Conservation (phyloP, 441 rosid genomes). For the Arabidopsis lyrata region DNA sequence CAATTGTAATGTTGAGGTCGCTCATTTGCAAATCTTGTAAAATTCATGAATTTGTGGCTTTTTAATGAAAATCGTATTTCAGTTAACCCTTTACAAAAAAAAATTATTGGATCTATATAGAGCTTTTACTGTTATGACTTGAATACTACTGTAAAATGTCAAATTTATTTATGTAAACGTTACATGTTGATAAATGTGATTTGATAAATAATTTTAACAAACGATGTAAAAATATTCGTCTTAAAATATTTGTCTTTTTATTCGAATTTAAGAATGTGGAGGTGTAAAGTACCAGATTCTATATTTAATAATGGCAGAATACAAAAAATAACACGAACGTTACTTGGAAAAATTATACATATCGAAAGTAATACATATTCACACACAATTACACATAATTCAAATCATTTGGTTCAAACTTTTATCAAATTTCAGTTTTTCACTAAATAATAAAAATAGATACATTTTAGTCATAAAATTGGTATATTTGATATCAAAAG, state of each 20-base stretch:
- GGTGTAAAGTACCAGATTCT: too few relatives aligned
- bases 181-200: not conserved
- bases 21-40: not conserved
- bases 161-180: not conserved
- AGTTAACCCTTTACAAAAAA: not conserved
- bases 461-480: not conserved
- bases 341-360: not conserved
- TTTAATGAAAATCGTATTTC: not conserved
- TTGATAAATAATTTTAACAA: not conserved
- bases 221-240: not conserved
- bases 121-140: not conserved
- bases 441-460: not conserved
- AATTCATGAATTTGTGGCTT: slow-evolving; percentile 9
- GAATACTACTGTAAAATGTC: not conserved
- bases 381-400: not conserved
- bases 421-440: not conserved
- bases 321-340: not conserved
- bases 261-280: not conserved
- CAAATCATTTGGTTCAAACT: not conserved
- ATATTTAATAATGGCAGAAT: not conserved
- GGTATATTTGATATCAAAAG: not conserved
- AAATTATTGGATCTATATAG: not conserved
- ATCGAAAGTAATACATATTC: not conserved
- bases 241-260: not conserved
- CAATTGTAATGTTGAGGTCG: not conserved